phyloP scores from a whole-genome alignment of 2,329 filamentous ascomycete species.

The Trichoderma atrobrunneum region DNA sequence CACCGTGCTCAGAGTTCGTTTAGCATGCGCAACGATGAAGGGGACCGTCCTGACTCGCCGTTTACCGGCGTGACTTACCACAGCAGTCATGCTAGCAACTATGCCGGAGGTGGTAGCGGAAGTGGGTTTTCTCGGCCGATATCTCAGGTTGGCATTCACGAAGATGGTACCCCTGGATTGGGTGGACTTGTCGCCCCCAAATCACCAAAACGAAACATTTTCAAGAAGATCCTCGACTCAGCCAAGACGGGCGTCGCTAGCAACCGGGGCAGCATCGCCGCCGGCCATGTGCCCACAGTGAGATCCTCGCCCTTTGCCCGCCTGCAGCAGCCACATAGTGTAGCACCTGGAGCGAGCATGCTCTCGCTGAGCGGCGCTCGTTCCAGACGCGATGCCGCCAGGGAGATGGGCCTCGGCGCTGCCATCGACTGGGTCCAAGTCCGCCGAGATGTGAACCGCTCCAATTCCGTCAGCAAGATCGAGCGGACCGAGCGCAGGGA shows the following conservation, averaged over 20 bases:
- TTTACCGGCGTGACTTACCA: conserved; percentile 86
- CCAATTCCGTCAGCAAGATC: conserved; percentile 86
- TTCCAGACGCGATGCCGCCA: conserved; percentile 51
- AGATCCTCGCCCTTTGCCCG: conserved; percentile 44
- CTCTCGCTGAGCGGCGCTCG: conserved; percentile 36
- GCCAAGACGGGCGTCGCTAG: conserved; percentile 92
- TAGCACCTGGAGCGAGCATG: conserved; percentile 46
- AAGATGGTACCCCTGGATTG: conserved; percentile 66
- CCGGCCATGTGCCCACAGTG: conserved; percentile 43
- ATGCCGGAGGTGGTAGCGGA: conserved; percentile 4
- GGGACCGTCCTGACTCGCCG: conserved; percentile 58
- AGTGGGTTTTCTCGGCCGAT: conserved; percentile 49
- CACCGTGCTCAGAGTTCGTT: conserved; percentile 63
- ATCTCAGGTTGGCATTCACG: conserved; percentile 63
- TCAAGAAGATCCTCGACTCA: conserved; percentile 91
- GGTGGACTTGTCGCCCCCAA: conserved; percentile 77
- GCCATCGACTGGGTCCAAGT: conserved; percentile 94
- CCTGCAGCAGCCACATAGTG: conserved; percentile 38
- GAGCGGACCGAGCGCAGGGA: conserved; percentile 83
- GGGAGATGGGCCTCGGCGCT: conserved; percentile 66
- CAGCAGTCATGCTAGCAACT: conserved; percentile 72
- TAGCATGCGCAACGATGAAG: conserved; percentile 56
- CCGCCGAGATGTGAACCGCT: conserved; percentile 89
- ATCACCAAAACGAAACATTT: conserved; percentile 81
- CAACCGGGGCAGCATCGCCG: conserved; percentile 79